Evolutionary conservation across 106 monocot genomes (phyloP).

Genomic region (Posidonia australis): DNA sequence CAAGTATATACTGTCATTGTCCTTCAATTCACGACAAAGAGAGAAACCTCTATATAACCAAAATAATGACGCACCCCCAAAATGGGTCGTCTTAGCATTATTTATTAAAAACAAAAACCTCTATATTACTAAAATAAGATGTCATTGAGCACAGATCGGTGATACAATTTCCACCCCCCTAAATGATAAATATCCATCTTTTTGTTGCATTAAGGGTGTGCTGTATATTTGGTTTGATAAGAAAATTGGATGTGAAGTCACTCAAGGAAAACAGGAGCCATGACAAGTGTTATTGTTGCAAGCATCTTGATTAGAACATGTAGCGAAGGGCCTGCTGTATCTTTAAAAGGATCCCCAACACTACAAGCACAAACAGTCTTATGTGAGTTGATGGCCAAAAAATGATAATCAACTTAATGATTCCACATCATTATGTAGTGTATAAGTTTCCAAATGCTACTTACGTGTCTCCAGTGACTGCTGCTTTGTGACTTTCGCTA

Average conservation of each 20-base stretch:
- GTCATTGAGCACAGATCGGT: not conserved
- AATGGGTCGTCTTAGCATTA: not conserved
- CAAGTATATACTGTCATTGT: not conserved
- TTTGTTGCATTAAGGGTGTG: not conserved
- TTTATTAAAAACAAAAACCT: not conserved
- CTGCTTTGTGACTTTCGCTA: slow-evolving; percentile 92
- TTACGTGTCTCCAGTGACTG: slow-evolving; percentile 96
- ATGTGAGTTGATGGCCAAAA: not conserved
- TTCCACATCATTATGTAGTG: not conserved
- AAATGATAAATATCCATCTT: not conserved
- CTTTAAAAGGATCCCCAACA: slow-evolving; percentile 99
- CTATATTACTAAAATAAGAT: too few relatives aligned
- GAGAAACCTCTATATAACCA: not conserved
- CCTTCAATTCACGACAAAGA: not conserved
- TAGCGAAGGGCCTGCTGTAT: slow-evolving; percentile 91
- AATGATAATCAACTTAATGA: not conserved
- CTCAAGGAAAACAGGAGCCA: slow-evolving; percentile 87
- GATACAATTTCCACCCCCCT: not conserved
- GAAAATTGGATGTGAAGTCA: not conserved
- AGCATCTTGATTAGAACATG: slow-evolving; percentile 99
- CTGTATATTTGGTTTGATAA: not conserved
- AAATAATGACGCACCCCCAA: not conserved
- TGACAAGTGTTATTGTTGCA: slow-evolving; percentile 91
- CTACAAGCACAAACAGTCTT: slow-evolving; percentile 24
- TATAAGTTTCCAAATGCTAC: slow-evolving; percentile 8